A percentile compares a stretch with the other conserved stretches of the same genome.
Conservation (phyloP, 2,329 filamentous ascomycete genomes). For the Conoideocrella luteorostrata region DNA sequence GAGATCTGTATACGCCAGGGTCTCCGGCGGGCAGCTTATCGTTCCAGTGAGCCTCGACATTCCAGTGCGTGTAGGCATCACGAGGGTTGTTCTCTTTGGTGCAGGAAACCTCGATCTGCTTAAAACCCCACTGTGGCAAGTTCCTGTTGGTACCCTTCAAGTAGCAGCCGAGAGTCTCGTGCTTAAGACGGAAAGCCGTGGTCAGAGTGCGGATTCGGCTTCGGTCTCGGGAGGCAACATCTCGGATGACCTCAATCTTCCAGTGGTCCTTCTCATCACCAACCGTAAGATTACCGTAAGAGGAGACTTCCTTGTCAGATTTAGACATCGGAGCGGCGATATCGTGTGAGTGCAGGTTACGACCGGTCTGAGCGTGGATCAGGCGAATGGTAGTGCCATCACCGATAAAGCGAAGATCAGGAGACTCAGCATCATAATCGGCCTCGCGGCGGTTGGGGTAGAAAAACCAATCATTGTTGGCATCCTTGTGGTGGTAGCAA, state of each 20-base stretch:
- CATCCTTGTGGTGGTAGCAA: constrained; percentile 98
- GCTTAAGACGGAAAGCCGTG: constrained; percentile 82
- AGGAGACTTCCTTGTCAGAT: constrained; percentile 85
- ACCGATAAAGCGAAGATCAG: constrained; percentile 64
- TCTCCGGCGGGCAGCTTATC: constrained; percentile 85
- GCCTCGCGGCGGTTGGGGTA: constrained; percentile 80
- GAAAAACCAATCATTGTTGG: constrained; percentile 99
- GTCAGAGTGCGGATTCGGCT: constrained; percentile 86
- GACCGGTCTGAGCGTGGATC: constrained; percentile 90
- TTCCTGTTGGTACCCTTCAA: constrained; percentile 93
- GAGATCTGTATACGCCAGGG: constrained; percentile 88
- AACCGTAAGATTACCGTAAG: constrained; percentile 90
- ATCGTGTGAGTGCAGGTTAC: constrained; percentile 92
- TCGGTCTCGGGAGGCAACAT: constrained; percentile 80
- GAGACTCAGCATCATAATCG: constrained; percentile 64
- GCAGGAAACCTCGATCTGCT: constrained; percentile 97
- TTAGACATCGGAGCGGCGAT: constrained; percentile 87
- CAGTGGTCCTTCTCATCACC: constrained; percentile 98
- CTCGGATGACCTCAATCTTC: constrained; percentile 84
- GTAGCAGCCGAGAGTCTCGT: constrained; percentile 81
- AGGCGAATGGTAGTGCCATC: constrained; percentile 76
- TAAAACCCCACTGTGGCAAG: constrained; percentile 98
- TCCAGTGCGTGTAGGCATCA: constrained; percentile 97
- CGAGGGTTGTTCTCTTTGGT: constrained; percentile 86
- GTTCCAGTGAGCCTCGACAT: constrained; percentile 91